phyloP scores from a whole-genome alignment of 2,329 filamentous ascomycete species.

The Rutstroemia sp. region DNA sequence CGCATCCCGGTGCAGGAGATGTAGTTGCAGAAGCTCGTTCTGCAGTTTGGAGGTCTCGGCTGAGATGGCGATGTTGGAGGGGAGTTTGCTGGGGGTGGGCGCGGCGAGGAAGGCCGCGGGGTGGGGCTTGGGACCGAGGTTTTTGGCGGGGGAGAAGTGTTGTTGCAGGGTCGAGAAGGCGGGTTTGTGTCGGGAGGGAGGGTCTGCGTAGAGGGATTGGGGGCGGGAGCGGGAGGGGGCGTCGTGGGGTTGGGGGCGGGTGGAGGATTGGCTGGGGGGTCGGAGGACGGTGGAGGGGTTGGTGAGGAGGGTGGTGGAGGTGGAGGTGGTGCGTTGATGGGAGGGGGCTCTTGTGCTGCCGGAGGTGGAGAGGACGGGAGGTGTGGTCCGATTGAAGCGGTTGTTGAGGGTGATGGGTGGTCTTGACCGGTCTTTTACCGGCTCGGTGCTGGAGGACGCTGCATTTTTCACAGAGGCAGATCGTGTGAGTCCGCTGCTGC shows the following conservation, averaged over 20 bases:
- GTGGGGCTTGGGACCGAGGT: constrained; percentile 52
- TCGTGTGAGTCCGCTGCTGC: constrained; percentile 17
- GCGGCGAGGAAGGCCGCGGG: constrained; percentile 50
- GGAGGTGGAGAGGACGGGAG: constrained; percentile 14
- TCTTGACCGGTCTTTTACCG: constrained; percentile 11
- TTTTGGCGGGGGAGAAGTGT: constrained; percentile 59
- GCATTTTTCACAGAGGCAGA: constrained; percentile 16
- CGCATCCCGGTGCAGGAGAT: constrained; percentile 53
- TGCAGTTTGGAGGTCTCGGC: constrained; percentile 53
- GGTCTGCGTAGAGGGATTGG: constrained; percentile 13
- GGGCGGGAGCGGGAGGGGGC: background rate
- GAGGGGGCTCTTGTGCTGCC: constrained; percentile 7
- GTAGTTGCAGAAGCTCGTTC: constrained; percentile 57
- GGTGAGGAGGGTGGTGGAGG: constrained; percentile 19
- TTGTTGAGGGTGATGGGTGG: constrained; percentile 13
- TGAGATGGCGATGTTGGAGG: constrained; percentile 50
- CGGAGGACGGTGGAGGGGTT: constrained; percentile 17
- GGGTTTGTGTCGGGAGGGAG: constrained; percentile 19
- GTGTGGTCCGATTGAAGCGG: constrained; percentile 24
- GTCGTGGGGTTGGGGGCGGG: constrained; percentile 7
- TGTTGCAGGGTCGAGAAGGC: constrained; percentile 56
- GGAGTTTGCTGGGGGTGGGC: constrained; percentile 53
- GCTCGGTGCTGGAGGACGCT: constrained; percentile 9
- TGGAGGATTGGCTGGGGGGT: constrained; percentile 10
- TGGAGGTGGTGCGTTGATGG: constrained; percentile 25